Evolutionary conservation across 352 stramenopile species (phyloP), one percentile per base, ranked within the genome.

Genomic region (Globisporangium rhizosaccharum): DNA sequence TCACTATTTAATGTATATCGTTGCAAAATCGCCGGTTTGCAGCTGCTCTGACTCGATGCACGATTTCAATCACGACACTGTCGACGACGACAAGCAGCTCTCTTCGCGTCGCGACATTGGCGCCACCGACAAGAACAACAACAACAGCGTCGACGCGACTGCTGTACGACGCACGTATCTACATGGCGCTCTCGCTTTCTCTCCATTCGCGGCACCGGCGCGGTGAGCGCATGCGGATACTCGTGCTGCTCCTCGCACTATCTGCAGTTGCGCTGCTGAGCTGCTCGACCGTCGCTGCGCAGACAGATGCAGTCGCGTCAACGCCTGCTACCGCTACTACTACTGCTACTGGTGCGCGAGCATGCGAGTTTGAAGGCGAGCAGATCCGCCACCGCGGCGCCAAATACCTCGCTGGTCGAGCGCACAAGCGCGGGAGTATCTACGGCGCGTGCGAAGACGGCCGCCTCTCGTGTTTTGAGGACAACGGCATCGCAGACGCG

Each of bases 401-500:
- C n/a, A 73, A 63, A 61, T 90, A 90, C 63, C 47, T 88, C 57
- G 49, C 73, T 1, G 81, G 81, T 1, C 55, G 60, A 2, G 57
- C 75, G 7, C 76, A 88, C 65, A 66, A 66, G 10, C 62, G 59
- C 17, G 75, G 75, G 10, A 83, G 76, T 51, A 72, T 88, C 62
- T 88, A 79, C 66, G 75, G 67, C 12, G 62, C 62, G 14, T 90
- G 81, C 65, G 46, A 63, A 45, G 51, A 75, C 53, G 76, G 81
- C 18, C 53, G 49, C 9, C 56, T 78, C 14, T 75, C 62, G 36
- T 90, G 81, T 58, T 87, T 79, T 51, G 75, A 87, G 46, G 81
- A 90, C 59, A 73, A 73, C 17, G 82, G 82, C 2, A 65, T 87
- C 10, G 82, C 73, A 15, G 79, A 91, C 66, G 75, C 76, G 30